A percentile compares a stretch with the other conserved stretches of the same genome.
Evolutionary conservation across 2,329 filamentous ascomycete genomes (phyloP).

Genomic region (Fusarium domesticum): DNA sequence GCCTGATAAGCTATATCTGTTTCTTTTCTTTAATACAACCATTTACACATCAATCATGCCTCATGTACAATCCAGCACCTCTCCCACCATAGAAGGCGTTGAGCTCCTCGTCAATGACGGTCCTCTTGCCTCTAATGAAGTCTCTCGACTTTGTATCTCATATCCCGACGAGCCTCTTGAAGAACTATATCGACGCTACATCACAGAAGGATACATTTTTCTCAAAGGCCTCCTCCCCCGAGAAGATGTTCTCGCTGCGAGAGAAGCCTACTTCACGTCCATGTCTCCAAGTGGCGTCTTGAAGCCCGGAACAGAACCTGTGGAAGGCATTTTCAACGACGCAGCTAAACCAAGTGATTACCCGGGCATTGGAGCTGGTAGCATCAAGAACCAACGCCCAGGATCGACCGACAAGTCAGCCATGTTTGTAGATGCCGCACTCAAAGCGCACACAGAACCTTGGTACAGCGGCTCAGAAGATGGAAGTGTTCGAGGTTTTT

Average conservation of each 20-base stretch:
- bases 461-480: slow-evolving; percentile 41
- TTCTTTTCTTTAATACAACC: background rate
- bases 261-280: slow-evolving; percentile 52
- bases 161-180: slow-evolving; percentile 43
- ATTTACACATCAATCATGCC: too few relatives aligned
- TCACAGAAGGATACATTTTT: slow-evolving; percentile 51
- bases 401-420: slow-evolving; percentile 33
- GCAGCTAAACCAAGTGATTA: slow-evolving; percentile 15
- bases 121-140: slow-evolving; percentile 43
- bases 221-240: slow-evolving; percentile 53
- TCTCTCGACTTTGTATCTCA: slow-evolving; percentile 42
- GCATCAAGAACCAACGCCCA: slow-evolving; percentile 43
- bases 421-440: slow-evolving; percentile 38
- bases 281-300: slow-evolving; percentile 55
- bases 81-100: slow-evolving; percentile 12
- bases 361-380: slow-evolving; percentile 47
- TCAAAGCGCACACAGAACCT: slow-evolving; percentile 50
- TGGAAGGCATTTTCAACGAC: slow-evolving; percentile 50
- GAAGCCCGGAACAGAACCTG: slow-evolving; percentile 48
- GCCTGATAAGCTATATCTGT: background rate
- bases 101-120: slow-evolving; percentile 32
- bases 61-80: slow-evolving; percentile 2
- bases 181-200: slow-evolving; percentile 40
- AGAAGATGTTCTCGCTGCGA: slow-evolving; percentile 49
- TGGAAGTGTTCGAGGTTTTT: slow-evolving; percentile 35